Evolutionary conservation across 1,284 basidiomycete genomes (phyloP).

Genomic region (Xerocomus nothofagi): DNA sequence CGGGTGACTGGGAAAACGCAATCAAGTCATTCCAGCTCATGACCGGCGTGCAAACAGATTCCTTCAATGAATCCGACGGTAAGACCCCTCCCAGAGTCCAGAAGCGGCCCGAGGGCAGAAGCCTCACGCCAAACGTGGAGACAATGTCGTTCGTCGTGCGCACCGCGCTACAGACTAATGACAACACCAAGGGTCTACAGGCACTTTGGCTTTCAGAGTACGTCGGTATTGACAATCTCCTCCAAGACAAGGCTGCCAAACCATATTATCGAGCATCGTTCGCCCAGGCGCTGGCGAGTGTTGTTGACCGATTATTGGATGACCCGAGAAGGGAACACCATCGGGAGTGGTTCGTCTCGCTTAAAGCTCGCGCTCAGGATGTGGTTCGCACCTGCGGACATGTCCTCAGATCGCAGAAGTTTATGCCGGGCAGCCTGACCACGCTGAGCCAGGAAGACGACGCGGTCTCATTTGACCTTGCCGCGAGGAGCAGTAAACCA

Average conservation of each 20-base stretch:
- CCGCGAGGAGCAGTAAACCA: conserved; percentile 29
- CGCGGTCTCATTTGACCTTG: conserved; percentile 28
- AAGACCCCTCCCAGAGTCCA: conserved; percentile 37
- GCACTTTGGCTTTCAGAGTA: conserved; percentile 55
- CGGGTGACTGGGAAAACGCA: conserved; percentile 60
- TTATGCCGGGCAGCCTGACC: conserved; percentile 15
- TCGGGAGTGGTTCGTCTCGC: conserved; percentile 18
- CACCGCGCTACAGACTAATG: conserved; percentile 49
- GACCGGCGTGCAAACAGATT: conserved; percentile 57
- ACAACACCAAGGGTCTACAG: conserved; percentile 52
- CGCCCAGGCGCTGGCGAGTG: conserved; percentile 20
- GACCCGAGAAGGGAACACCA: conserved; percentile 21
- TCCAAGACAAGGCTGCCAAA: conserved; percentile 10
- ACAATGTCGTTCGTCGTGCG: conserved; percentile 54
- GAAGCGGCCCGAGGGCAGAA: conserved; percentile 42
- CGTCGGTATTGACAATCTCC: conserved; percentile 39
- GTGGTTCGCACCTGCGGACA: conserved; percentile 14
- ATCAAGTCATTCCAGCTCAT: conserved; percentile 60
- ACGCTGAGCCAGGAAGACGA: conserved; percentile 23
- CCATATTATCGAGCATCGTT: conserved; percentile 34
- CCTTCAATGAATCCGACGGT: conserved; percentile 50
- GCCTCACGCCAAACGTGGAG: conserved; percentile 45
- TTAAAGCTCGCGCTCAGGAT: conserved; percentile 23
- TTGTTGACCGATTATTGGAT: conserved; percentile 16
- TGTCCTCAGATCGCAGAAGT: conserved; percentile 14